These are phyloP conservation scores for Yamadazyma sp. DNA, from an alignment of 805 yeast genomes.

Conservation along the genomic window DNA sequence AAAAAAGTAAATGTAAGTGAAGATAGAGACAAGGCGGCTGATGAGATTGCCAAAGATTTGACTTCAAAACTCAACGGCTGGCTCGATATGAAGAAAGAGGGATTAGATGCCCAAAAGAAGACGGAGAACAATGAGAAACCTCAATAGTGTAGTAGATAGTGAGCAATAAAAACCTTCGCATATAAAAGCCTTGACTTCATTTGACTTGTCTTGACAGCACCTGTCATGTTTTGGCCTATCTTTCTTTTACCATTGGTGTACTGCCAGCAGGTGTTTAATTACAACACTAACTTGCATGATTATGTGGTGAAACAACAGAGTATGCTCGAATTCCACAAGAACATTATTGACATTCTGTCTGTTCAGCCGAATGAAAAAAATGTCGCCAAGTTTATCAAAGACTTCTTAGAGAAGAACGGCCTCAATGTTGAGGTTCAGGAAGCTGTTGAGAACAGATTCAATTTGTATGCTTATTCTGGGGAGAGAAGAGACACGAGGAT, in stretches of 20 bases:
- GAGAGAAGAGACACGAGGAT: constrained; percentile 45
- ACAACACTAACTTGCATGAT: constrained; percentile 1
- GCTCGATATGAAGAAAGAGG: constrained; percentile 20
- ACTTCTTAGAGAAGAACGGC: constrained; percentile 42
- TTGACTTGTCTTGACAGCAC: neutral
- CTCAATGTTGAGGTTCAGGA: constrained; percentile 51
- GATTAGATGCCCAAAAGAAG: constrained; percentile 9
- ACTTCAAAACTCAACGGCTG: constrained; percentile 27
- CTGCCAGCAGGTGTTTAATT: constrained; percentile 8
- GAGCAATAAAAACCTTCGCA: neutral
- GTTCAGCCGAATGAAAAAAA: constrained; percentile 25
- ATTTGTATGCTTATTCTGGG: constrained; percentile 59
- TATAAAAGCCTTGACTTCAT: too few species aligned
- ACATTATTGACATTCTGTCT: constrained; percentile 26
- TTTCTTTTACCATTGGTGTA: constrained; percentile 3
- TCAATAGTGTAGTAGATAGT: neutral
- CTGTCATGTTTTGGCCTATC: constrained; percentile 1
- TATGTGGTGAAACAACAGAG: constrained; percentile 9
- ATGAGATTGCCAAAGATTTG: constrained; percentile 38
- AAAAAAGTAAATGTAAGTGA: constrained; percentile 29
- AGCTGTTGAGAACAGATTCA: constrained; percentile 37
- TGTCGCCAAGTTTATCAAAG: constrained; percentile 40
- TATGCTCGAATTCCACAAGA: constrained; percentile 26
- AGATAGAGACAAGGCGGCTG: constrained; percentile 34
- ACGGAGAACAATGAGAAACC: neutral